Evolutionary conservation across 108 stramenopile genomes (phyloP).

Genomic region (Poteriospumella lacustris): DNA sequence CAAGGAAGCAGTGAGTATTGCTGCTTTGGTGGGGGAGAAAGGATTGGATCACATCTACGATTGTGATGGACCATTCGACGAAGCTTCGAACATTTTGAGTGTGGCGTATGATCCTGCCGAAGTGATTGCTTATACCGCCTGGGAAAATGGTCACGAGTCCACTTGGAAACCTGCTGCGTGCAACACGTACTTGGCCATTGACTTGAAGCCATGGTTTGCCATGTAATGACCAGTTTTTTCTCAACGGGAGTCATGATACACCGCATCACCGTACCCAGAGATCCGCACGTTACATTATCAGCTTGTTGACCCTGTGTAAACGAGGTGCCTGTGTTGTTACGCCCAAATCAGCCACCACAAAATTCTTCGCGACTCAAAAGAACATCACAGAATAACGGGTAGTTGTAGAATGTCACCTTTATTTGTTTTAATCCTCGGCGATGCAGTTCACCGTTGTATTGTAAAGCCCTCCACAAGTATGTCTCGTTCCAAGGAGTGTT

Average conservation of each 20-base stretch:
- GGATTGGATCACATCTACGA: conserved; percentile 1
- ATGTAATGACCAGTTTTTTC: not conserved
- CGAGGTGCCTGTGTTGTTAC: too few species aligned
- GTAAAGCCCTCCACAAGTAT: too few species aligned
- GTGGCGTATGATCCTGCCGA: conserved; percentile 19
- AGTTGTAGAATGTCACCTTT: too few species aligned
- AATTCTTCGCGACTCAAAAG: too few species aligned
- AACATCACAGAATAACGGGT: too few species aligned
- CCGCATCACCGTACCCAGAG: not conserved
- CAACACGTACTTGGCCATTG: conserved; percentile 16
- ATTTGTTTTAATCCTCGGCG: too few species aligned
- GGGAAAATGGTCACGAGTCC: not conserved
- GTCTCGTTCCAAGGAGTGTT: too few species aligned
- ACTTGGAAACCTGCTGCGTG: conserved; percentile 28
- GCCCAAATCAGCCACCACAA: too few species aligned
- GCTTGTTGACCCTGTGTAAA: not conserved
- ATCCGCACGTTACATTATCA: not conserved
- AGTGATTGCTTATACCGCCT: conserved; percentile 19
- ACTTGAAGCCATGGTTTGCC: conserved; percentile 29
- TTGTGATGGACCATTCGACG: not conserved
- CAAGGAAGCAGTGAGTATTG: not conserved
- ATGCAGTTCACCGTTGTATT: too few species aligned
- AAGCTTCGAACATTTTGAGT: conserved; percentile 28
- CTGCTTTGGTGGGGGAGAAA: conserved; percentile 27
- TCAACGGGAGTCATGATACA: not conserved